Evolutionary conservation across 805 yeast genomes (phyloP).

Genomic region (Brettanomyces nanus): DNA sequence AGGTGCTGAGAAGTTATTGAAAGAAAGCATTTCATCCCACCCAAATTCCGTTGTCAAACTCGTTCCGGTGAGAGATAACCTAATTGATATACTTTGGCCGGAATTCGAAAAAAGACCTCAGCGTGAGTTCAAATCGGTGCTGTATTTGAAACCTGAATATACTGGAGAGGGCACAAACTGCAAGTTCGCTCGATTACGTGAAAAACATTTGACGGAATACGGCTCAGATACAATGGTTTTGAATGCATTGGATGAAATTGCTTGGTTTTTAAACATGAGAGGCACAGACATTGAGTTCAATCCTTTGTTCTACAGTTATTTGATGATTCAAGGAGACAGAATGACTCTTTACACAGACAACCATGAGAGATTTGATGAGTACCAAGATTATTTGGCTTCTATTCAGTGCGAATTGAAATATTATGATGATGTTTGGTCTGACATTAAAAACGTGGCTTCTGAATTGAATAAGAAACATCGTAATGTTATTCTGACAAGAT

Average conservation of each 20-base stretch:
- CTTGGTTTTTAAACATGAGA: slow-evolving; percentile 84
- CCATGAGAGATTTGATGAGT: slow-evolving; percentile 30
- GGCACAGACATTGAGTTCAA: slow-evolving; percentile 44
- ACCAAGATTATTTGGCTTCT: slow-evolving; percentile 32
- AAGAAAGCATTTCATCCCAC: slow-evolving; percentile 15
- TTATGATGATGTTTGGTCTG: slow-evolving; percentile 39
- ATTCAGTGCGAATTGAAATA: slow-evolving; percentile 35
- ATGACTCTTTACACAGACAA: slow-evolving; percentile 36
- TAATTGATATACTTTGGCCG: slow-evolving; percentile 43
- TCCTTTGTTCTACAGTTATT: slow-evolving; percentile 45
- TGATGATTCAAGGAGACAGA: slow-evolving; percentile 34
- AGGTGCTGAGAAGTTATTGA: slow-evolving; percentile 26
- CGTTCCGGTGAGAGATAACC: slow-evolving; percentile 37
- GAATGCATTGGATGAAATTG: slow-evolving; percentile 70
- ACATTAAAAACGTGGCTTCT: slow-evolving; percentile 30
- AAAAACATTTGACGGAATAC: slow-evolving; percentile 27
- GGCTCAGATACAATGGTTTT: slow-evolving; percentile 26
- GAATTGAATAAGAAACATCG: slow-evolving; percentile 9
- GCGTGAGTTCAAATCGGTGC: slow-evolving; percentile 42
- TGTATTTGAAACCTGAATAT: slow-evolving; percentile 41
- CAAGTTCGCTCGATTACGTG: slow-evolving; percentile 45
- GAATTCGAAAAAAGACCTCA: slow-evolving; percentile 48
- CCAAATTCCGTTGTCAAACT: slow-evolving; percentile 31
- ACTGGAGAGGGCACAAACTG: slow-evolving; percentile 57
- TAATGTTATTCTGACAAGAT: slow-evolving; percentile 43